Percentiles rank a stretch among this genome's conserved stretches.
These are phyloP conservation scores for Phylloboletellus chloephorus DNA, from an alignment of 1,284 basidiomycete genomes.

Conservation along the genomic window DNA sequence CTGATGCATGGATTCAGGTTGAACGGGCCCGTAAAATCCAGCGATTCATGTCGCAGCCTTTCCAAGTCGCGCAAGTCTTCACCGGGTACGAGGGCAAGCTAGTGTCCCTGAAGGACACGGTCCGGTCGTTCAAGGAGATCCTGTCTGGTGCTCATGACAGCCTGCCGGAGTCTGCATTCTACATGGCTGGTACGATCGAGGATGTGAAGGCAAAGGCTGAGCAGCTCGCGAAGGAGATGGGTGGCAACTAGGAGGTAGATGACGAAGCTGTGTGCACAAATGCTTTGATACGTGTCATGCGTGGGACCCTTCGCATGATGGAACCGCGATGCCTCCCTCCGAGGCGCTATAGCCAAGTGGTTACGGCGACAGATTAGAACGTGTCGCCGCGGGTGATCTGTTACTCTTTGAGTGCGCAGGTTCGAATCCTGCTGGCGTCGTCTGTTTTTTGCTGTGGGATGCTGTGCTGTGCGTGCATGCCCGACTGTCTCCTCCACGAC, in stretches of 20 bases:
- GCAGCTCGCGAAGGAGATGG: constrained; percentile 90
- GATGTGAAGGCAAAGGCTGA: constrained; percentile 96
- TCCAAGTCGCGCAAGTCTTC: constrained; percentile 99
- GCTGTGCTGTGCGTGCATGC: neutral
- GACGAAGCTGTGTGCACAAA: too few relatives aligned
- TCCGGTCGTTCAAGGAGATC: constrained; percentile 95
- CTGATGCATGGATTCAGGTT: constrained; percentile 43
- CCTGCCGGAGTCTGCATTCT: constrained; percentile 92
- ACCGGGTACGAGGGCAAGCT: constrained; percentile 98
- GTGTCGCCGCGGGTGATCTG: too few relatives aligned
- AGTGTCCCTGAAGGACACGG: constrained; percentile 87
- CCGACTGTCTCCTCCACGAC: constrained; percentile 2
- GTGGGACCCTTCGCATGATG: too few relatives aligned
- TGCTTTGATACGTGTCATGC: too few relatives aligned
- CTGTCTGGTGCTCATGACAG: constrained; percentile 84
- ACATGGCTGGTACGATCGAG: constrained; percentile 91
- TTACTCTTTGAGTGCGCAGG: constrained; percentile 41
- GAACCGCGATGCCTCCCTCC: too few relatives aligned
- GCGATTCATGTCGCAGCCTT: constrained; percentile 99
- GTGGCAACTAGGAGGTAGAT: constrained; percentile 41
- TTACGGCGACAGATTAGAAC: constrained; percentile 59
- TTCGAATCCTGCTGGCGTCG: constrained; percentile 39
- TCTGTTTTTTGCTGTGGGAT: too few relatives aligned
- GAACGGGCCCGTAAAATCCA: constrained; percentile 88
- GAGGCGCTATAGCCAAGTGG: constrained; percentile 53